These are phyloP conservation scores for Yamadazyma insecticola DNA, from an alignment of 805 yeast genomes.

Conservation along the genomic window DNA sequence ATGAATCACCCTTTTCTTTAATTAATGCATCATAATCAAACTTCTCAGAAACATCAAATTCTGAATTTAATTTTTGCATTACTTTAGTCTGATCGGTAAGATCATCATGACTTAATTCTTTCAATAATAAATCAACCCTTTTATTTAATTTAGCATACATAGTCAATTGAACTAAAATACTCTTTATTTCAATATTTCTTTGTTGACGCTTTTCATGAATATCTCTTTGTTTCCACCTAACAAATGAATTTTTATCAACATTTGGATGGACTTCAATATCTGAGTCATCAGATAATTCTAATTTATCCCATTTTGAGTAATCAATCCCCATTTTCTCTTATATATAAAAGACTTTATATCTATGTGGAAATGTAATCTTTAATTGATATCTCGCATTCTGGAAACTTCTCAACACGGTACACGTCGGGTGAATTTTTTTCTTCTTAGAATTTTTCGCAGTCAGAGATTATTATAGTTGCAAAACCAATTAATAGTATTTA, in stretches of 20 bases:
- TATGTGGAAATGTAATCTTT: too few species aligned
- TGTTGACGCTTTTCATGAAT: constrained; percentile 89
- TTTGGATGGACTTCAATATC: constrained; percentile 98
- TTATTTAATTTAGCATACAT: constrained; percentile 75
- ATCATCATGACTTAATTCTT: constrained; percentile 35
- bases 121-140: constrained; percentile 64
- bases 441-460: too few species aligned
- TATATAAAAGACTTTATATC: too few species aligned
- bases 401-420: too few species aligned
- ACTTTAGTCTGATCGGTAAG: constrained; percentile 25
- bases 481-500: too few species aligned
- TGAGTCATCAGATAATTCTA: constrained; percentile 94
- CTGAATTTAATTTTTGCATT: constrained; percentile 39
- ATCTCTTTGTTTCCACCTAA: constrained; percentile 95
- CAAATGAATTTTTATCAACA: constrained; percentile 89
- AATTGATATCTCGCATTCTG: too few species aligned
- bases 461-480: too few species aligned
- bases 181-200: constrained; percentile 71
- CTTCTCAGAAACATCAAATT: constrained; percentile 57
- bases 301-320: constrained; percentile 96
- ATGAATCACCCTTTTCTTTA: constrained; percentile 36
- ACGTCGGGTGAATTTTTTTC: too few species aligned
- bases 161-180: constrained; percentile 68
- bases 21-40: constrained; percentile 42
- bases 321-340: constrained; percentile 79